Conservation (phyloP, 2,329 filamentous ascomycete genomes). For the Daldinia sp. region DNA sequence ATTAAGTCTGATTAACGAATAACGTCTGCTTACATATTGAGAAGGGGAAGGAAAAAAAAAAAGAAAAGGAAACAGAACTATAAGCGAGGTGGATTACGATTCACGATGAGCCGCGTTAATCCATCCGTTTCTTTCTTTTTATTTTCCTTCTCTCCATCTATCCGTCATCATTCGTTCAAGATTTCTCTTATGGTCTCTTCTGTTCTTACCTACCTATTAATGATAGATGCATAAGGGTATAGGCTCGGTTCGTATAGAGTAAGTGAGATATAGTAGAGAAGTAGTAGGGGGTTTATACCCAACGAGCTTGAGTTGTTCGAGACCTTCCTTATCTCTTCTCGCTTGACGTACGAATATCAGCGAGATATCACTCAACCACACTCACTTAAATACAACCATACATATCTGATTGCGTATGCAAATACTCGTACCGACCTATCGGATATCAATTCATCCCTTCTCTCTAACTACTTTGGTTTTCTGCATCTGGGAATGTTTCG, state of each 20-base stretch:
- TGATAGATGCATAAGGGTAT: neutral
- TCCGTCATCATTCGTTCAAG: neutral
- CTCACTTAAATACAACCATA: neutral
- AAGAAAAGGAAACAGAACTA: neutral
- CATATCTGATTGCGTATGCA: conserved; percentile 11
- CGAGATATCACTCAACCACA: neutral
- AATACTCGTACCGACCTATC: conserved; percentile 4
- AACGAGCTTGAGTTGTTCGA: neutral
- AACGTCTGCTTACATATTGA: neutral
- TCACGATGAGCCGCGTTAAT: conserved; percentile 13
- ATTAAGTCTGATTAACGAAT: neutral
- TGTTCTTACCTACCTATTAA: neutral
- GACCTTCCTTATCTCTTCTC: neutral
- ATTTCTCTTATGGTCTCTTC: neutral
- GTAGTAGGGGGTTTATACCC: neutral
- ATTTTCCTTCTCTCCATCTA: neutral
- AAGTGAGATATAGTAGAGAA: neutral
- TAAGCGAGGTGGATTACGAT: neutral
- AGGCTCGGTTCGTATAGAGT: neutral
- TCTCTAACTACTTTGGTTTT: neutral
- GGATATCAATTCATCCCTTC: neutral
- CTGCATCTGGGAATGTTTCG: neutral
- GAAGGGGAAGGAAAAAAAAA: neutral
- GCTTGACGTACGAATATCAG: neutral
- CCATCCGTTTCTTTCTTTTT: neutral